phyloP scores from a whole-genome alignment of 2,329 filamentous ascomycete genomes.

The Cryphonectria nitschkei region DNA sequence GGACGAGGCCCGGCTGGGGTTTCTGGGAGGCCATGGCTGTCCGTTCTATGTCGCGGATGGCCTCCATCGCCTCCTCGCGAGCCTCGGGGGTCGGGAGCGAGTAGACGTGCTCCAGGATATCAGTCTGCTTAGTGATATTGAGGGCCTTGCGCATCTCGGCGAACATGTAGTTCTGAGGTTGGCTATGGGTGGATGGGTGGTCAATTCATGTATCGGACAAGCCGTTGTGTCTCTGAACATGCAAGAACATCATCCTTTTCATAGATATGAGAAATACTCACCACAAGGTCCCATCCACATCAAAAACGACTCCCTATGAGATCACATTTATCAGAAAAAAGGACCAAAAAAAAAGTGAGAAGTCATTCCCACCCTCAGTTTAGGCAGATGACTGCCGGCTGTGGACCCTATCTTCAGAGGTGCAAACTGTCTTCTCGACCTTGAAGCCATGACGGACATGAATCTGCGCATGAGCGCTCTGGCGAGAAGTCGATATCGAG shows the following conservation, averaged over 20 bases:
- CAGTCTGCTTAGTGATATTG: constrained; percentile 69
- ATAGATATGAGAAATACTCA: constrained; percentile 48
- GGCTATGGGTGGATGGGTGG: constrained; percentile 49
- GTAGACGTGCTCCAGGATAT: constrained; percentile 91
- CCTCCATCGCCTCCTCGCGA: constrained; percentile 68
- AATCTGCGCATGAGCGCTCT: constrained; percentile 38
- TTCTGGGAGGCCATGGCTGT: constrained; percentile 78
- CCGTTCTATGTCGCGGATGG: constrained; percentile 79
- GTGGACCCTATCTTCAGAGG: constrained; percentile 50
- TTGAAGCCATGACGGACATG: constrained; percentile 48
- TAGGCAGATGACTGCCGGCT: constrained; percentile 43
- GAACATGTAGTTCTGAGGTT: constrained; percentile 97
- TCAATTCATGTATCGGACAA: neutral
- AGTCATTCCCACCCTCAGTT: constrained; percentile 39
- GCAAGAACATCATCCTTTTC: neutral
- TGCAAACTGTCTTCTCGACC: constrained; percentile 54
- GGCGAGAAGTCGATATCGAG: neutral
- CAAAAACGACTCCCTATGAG: constrained; percentile 71
- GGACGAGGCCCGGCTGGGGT: constrained; percentile 77
- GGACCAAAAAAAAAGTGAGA: neutral
- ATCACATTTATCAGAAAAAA: constrained; percentile 16
- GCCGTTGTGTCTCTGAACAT: neutral
- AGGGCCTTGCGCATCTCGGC: constrained; percentile 78
- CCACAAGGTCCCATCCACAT: constrained; percentile 95
- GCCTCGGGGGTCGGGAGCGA: constrained; percentile 62